Evolutionary conservation across 1,284 basidiomycete species (phyloP), one percentile per base, ranked within the genome.

Genomic region (Boletellus deceptivus): DNA sequence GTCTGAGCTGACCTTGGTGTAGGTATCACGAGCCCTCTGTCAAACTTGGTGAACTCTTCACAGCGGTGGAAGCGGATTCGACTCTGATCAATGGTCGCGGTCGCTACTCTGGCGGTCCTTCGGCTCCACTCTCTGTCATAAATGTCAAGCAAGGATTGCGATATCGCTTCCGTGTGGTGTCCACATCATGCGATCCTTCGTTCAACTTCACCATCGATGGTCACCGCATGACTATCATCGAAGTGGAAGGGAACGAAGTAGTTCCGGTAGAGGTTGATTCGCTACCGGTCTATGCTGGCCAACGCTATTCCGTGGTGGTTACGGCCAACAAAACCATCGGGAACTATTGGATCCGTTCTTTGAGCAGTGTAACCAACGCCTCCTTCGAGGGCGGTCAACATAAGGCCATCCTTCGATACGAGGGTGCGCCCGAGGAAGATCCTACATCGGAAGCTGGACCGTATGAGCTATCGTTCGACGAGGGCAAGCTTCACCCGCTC

Each of bases 371-470:
- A 16, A 14, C 47, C 20, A 29, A 35, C 16, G n/a, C 46, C 5
- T 48, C 61, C 6, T 73, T 76, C 55, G 59, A 50, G 2, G 68
- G 65, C 16, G 75, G 75, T 9, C 58, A 73, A 39, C 79, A 79
- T 58, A 68, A 70, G 17, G 83, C 80, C 3, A 78, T 84, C 49
- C 60, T 84, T 24, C 72, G 76, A 24, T 85, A 85, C 59, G 52
- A 43, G 1, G 75, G 75, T 10, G 83, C 82, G 4, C 53, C 64
- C 0, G 50, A 52, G 1, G 44, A 40, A 11, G 78, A 82, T 27
- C 81, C 78, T 0, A 72, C 63, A 4, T 72, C 75, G 0, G 34
- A 52, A 1, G 62, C 69, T 48, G 59, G 64, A 0, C 64, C 69
- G 0, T 69, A 60, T 49, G 61, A 55, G n/a, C 58, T 63, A 2